Evolutionary conservation across 75 land plant genomes (phyloP).

Genomic region (Larix kaempferi): DNA sequence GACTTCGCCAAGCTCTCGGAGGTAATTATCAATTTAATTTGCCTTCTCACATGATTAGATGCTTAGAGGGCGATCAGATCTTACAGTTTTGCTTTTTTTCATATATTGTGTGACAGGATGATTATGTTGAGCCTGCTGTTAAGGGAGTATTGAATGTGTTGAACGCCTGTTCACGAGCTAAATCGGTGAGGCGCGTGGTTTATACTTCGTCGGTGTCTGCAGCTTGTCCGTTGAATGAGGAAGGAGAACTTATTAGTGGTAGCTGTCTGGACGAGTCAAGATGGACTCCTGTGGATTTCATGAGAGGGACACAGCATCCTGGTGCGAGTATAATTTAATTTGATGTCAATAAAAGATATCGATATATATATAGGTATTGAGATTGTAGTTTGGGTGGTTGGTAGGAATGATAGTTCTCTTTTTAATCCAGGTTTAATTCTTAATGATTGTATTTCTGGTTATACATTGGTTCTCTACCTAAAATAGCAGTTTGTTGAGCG

Average conservation of each 20-base stretch:
- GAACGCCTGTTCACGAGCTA: constrained; percentile 19
- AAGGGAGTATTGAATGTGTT: constrained; percentile 43
- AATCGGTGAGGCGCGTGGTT: constrained; percentile 14
- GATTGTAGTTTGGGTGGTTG: too few species aligned
- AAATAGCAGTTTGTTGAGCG: too few species aligned
- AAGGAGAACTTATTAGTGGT: constrained; percentile 4
- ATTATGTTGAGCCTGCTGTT: constrained; percentile 28
- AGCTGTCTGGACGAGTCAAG: constrained; percentile 25
- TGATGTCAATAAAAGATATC: constrained; percentile 1
- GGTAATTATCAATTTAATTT: background rate
- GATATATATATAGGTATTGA: background rate
- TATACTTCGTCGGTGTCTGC: constrained; percentile 34
- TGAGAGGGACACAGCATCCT: constrained; percentile 11
- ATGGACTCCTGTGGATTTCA: constrained; percentile 28
- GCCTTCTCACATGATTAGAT: too few species aligned
- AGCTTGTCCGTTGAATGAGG: constrained; percentile 16
- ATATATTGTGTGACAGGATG: constrained; percentile 8
- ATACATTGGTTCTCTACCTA: too few species aligned
- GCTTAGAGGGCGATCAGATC: too few species aligned
- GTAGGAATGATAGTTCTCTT: too few species aligned
- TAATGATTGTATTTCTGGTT: too few species aligned
- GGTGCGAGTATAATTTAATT: too few species aligned
- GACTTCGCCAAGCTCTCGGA: background rate
- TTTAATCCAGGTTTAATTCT: too few species aligned
- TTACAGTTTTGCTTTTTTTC: too few species aligned